Evolutionary conservation across 768 basidiomycete species (phyloP), one percentile per base, ranked within the genome.

Genomic region (Pleurotus djamor): DNA sequence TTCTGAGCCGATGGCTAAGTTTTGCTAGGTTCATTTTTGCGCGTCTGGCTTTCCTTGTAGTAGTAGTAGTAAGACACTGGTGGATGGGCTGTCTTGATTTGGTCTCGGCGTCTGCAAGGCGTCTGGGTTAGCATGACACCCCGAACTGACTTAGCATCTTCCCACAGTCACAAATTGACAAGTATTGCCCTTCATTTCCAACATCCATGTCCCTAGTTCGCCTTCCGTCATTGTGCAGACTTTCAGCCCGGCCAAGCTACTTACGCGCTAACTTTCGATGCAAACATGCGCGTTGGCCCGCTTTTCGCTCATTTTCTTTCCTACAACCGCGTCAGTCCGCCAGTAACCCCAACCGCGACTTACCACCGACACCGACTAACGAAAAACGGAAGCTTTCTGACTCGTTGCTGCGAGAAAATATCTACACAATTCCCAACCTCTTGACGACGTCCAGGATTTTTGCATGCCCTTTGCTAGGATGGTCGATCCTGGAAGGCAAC

Each of bases 371-470:
- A 6, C 62, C 69, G 38, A 52, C 63, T n/a, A 63, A 57, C 8
- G 17, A 44, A 12, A 38, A 44, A 12, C 16, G 14, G 41, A 61
- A 62, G 35, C 78, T 77, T 55, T 69, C 67, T 7, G 67, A 71
- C n/a, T 17, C 45, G 17, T 2, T 47, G 9, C 64, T 81, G 8
- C 81, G 83, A 63, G 94, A 96, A 71, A 93, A 96, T 68, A 93
- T 95, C 60, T 98, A 97, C 76, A 99, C 97, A 1, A 64, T 96
- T 36, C 97, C 97, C 0, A 99, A 99, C 69, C 67, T 92, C 5
- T 78, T 99, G 44, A 98, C 97, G 1, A 66, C 87, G 21, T 94
- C 94, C 1, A 84, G 97, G 48, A 96, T 99, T 65, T 65, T 86
- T 13, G 85, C 96, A 0, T 97, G 95, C 69, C 97, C 97, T 8